Evolutionary conservation across 2,329 filamentous ascomycete species (phyloP).

Genomic region (Claviceps digitariae): DNA sequence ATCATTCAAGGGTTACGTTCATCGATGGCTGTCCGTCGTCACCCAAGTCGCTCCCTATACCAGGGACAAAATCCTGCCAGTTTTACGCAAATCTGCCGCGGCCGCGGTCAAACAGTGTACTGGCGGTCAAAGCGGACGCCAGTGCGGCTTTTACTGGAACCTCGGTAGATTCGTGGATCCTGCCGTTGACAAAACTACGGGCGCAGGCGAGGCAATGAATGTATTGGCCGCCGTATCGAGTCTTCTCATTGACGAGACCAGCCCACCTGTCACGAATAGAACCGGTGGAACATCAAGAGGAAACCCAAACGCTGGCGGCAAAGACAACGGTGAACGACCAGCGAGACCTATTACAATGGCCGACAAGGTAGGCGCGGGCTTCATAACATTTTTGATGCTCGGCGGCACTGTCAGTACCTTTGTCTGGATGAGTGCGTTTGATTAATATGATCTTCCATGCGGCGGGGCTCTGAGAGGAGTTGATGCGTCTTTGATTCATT

Average conservation of each 20-base stretch:
- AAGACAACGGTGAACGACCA: conserved; percentile 15
- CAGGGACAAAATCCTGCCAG: conserved; percentile 37
- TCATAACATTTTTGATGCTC: conserved; percentile 32
- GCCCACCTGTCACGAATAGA: conserved; percentile 27
- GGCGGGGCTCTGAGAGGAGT: neutral
- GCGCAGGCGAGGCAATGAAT: conserved; percentile 46
- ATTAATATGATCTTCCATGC: conserved; percentile 8
- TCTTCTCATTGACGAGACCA: conserved; percentile 28
- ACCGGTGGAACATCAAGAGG: conserved; percentile 38
- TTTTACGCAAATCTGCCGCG: conserved; percentile 41
- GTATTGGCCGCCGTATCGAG: conserved; percentile 41
- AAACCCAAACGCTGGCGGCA: conserved; percentile 25
- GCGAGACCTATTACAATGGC: conserved; percentile 24
- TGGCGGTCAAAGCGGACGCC: conserved; percentile 41
- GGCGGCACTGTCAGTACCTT: conserved; percentile 28
- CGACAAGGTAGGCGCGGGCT: conserved; percentile 34
- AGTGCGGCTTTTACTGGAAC: conserved; percentile 53
- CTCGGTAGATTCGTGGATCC: conserved; percentile 29
- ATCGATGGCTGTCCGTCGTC: conserved; percentile 49
- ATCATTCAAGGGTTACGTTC: conserved; percentile 58
- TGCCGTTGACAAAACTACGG: conserved; percentile 37
- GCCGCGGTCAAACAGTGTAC: conserved; percentile 51
- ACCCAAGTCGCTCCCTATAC: conserved; percentile 51
- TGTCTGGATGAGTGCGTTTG: conserved; percentile 35
- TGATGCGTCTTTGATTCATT: neutral